phyloP scores from a whole-genome alignment of 2,329 filamentous ascomycete genomes.

The Podosphaera fusca region DNA sequence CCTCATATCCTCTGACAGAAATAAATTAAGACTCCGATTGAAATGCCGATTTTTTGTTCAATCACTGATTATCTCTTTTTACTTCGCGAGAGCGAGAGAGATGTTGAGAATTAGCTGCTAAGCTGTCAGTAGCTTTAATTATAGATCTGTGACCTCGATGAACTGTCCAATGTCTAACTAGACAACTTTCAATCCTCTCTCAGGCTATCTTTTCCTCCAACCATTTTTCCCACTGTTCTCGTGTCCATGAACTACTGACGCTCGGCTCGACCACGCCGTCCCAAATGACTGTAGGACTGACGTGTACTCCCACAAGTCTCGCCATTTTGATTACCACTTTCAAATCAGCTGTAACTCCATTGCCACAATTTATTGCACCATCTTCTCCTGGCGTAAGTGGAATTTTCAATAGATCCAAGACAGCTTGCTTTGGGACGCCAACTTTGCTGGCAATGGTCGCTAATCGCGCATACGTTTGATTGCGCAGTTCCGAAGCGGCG shows the following conservation, averaged over 20 bases:
- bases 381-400: slow-evolving; percentile 41
- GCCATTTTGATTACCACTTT: slow-evolving; percentile 67
- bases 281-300: slow-evolving; percentile 75
- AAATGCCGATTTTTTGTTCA: no score
- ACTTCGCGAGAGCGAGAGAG: no score
- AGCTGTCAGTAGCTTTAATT: no score
- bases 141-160: no score
- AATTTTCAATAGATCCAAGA: slow-evolving; percentile 48
- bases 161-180: no score
- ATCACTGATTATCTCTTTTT: no score
- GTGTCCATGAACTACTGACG: slow-evolving; percentile 57
- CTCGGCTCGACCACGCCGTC: slow-evolving; percentile 63
- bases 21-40: no score
- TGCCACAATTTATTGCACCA: slow-evolving; percentile 53
- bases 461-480: slow-evolving; percentile 60
- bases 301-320: slow-evolving; percentile 61
- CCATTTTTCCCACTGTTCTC: slow-evolving; percentile 55
- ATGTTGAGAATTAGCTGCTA: no score
- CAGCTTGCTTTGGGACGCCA: slow-evolving; percentile 44
- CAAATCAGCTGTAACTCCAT: slow-evolving; percentile 62
- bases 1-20: no score
- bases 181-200: slow-evolving; percentile 17
- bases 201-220: slow-evolving; percentile 14
- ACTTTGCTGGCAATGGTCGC: slow-evolving; percentile 45
- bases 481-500: slow-evolving; percentile 64